These are phyloP conservation scores for Aspergillus caelatus DNA, from an alignment of 2,329 filamentous ascomycete species.

Conservation along the genomic window DNA sequence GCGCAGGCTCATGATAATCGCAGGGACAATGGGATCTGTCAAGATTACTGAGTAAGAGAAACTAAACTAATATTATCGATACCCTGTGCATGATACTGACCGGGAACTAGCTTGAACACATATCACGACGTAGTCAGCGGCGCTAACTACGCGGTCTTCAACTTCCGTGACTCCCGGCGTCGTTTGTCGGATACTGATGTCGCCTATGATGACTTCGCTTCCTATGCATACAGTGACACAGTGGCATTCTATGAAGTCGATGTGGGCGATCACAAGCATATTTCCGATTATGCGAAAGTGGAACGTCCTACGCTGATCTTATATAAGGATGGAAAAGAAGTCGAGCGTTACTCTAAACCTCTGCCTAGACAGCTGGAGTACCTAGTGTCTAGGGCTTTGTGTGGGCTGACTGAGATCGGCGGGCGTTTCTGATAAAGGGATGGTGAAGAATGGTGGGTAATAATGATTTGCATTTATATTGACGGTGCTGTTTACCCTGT, in stretches of 20 bases:
- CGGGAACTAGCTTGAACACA: neutral
- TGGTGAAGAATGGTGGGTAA: neutral
- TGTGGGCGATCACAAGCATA: neutral
- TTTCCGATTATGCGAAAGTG: neutral
- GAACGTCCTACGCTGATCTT: neutral
- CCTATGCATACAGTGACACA: neutral
- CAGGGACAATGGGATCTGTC: neutral
- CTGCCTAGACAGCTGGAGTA: neutral
- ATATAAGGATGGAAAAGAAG: neutral
- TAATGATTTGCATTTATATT: neutral
- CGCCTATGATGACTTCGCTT: neutral
- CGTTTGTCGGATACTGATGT: neutral
- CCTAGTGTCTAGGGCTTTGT: neutral
- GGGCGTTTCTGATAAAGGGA: neutral
- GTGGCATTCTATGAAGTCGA: constrained; percentile 4
- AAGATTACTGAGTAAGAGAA: neutral
- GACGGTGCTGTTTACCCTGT: neutral
- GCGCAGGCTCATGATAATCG: neutral
- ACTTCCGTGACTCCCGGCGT: neutral
- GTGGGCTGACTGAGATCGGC: neutral
- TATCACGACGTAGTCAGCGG: neutral
- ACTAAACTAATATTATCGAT: too few relatives aligned
- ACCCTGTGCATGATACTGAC: neutral
- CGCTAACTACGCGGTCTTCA: neutral
- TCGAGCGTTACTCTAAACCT: neutral